A percentile compares a stretch with the other conserved stretches of the same genome.
Conservation (phyloP, 2,329 filamentous ascomycete genomes). For the Fusarium pseudonygamai region DNA sequence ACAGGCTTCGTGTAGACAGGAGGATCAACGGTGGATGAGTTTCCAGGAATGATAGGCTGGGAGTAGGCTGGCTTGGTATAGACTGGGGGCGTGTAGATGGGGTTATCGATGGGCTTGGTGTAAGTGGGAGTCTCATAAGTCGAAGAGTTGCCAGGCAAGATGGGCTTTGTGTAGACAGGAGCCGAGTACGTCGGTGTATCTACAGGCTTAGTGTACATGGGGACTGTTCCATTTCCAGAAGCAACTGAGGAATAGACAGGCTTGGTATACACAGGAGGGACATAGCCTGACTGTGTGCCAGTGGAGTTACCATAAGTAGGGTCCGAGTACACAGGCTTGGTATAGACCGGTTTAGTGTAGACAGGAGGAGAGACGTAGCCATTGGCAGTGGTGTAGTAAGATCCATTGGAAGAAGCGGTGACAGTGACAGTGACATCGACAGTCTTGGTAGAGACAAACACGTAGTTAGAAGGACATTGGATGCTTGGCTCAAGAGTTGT, state of each 20-base stretch:
- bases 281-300: conserved; percentile 13
- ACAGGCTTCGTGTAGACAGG: conserved; percentile 18
- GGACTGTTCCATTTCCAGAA: conserved; percentile 12
- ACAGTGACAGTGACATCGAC: conserved; percentile 49
- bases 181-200: conserved; percentile 14
- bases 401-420: conserved; percentile 42
- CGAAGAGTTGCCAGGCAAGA: conserved; percentile 4
- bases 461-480: conserved; percentile 38
- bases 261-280: conserved; percentile 19
- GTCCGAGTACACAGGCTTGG: conserved; percentile 20
- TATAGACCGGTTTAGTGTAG: conserved; percentile 16
- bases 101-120: conserved; percentile 12
- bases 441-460: conserved; percentile 46
- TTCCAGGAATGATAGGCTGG: neutral
- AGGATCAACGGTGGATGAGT: conserved; percentile 6
- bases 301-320: conserved; percentile 24
- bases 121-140: neutral
- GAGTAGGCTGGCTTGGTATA: conserved; percentile 20
- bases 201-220: conserved; percentile 18
- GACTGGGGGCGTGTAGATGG: conserved; percentile 12
- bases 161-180: conserved; percentile 22
- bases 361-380: conserved; percentile 20
- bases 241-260: neutral
- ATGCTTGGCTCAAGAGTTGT: conserved; percentile 11
- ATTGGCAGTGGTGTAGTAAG: conserved; percentile 24